Conservation (phyloP, 345 rosid genomes). For the Murraya koenigii region DNA sequence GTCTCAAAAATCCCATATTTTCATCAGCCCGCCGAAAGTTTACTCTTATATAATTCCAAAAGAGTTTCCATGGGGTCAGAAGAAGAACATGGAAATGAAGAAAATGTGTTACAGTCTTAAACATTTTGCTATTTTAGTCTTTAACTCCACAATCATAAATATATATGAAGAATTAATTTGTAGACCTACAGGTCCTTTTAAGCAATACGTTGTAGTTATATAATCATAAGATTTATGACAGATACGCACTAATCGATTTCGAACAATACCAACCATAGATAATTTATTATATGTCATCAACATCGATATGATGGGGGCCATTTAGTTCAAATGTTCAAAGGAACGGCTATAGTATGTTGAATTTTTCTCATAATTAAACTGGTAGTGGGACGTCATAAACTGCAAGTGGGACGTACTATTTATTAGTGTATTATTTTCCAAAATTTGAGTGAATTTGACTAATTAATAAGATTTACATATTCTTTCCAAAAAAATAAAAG, state of each 20-base stretch:
- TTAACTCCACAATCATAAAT: not conserved
- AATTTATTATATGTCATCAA: not conserved
- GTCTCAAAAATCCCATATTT: not conserved
- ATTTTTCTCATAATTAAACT: not conserved
- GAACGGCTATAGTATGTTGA: not conserved
- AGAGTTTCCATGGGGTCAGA: not conserved
- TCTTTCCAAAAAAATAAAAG: too few relatives aligned
- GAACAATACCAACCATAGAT: not conserved
- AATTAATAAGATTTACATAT: not conserved
- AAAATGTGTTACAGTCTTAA: not conserved
- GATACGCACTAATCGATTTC: not conserved
- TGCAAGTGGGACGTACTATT: not conserved
- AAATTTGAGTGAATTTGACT: not conserved
- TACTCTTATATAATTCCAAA: not conserved
- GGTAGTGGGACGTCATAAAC: not conserved
- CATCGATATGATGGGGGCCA: slow-evolving; percentile 1
- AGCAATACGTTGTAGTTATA: not conserved
- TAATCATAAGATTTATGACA: not conserved
- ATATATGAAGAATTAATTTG: not conserved
- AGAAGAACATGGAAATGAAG: not conserved
- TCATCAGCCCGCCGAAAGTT: slow-evolving; percentile 11
- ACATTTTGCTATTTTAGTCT: not conserved
- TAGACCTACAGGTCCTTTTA: not conserved
- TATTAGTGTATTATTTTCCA: not conserved
- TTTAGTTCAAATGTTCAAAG: slow-evolving; percentile 8